These are phyloP conservation scores for Carnegiea gigantea DNA, from an alignment of 179 eudicot species.

Conservation along the genomic window DNA sequence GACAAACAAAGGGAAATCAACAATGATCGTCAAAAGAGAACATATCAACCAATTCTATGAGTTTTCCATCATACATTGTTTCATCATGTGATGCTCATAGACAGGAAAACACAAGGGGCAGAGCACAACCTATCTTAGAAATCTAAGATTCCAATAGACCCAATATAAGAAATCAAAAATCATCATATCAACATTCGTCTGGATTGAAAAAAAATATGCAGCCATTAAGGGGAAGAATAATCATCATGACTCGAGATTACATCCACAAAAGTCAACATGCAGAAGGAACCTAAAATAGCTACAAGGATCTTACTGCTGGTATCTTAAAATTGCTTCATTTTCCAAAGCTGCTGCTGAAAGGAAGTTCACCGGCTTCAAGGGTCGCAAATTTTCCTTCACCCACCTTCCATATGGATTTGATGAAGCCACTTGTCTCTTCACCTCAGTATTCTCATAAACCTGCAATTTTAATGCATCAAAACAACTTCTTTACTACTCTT, in stretches of 20 bases:
- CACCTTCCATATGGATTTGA: conserved; percentile 84
- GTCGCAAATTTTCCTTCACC: conserved; percentile 73
- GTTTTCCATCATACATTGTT: neutral
- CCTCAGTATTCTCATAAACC: conserved; percentile 98
- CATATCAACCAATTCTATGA: neutral
- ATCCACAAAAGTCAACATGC: conserved; percentile 8
- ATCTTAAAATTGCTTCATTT: conserved; percentile 72
- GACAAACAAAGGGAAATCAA: neutral
- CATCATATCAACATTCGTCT: neutral
- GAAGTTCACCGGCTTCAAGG: conserved; percentile 68
- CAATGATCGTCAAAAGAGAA: neutral
- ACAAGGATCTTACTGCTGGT: conserved; percentile 77
- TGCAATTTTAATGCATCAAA: conserved; percentile 34
- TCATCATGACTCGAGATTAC: conserved; percentile 4
- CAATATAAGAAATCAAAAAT: no score
- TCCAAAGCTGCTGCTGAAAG: conserved; percentile 70
- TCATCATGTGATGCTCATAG: neutral
- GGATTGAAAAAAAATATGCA: neutral
- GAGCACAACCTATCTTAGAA: neutral
- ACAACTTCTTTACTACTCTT: neutral
- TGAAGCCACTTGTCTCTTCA: conserved; percentile 85
- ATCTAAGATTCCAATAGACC: neutral
- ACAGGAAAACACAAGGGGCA: neutral
- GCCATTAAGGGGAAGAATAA: neutral
- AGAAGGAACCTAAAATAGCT: conserved; percentile 8